Conservation (phyloP, 257 asterid genomes). For the Forsythia viridissima region DNA sequence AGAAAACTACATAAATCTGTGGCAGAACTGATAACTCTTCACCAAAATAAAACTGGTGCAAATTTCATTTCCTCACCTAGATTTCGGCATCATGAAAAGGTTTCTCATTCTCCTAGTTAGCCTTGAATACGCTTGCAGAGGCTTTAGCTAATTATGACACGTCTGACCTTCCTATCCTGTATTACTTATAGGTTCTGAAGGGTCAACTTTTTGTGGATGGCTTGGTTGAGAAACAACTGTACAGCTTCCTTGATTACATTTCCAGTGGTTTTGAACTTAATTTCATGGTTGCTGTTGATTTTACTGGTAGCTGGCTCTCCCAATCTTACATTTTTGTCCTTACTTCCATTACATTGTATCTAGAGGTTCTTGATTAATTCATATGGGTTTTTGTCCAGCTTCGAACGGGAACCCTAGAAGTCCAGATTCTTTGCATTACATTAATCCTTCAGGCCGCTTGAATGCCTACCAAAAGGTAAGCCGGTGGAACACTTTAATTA, state of each 20-base stretch:
- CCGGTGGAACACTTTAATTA: not conserved
- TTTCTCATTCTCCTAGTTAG: conserved; percentile 25
- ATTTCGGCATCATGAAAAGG: conserved; percentile 56
- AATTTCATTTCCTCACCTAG: conserved; percentile 54
- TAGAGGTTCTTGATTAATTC: conserved; percentile 13
- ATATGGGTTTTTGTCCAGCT: conserved; percentile 38
- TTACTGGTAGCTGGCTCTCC: conserved; percentile 49
- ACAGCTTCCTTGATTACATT: conserved; percentile 76
- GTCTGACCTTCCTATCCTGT: conserved; percentile 15
- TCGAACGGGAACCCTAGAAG: conserved; percentile 70
- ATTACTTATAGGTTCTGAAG: conserved; percentile 45
- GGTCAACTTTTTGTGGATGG: conserved; percentile 65
- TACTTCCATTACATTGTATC: not conserved
- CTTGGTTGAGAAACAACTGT: conserved; percentile 60
- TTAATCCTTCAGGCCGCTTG: conserved; percentile 57
- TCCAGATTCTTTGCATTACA: conserved; percentile 63
- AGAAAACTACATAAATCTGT: conserved; percentile 68
- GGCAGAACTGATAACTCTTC: conserved; percentile 60
- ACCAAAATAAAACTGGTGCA: conserved; percentile 52
- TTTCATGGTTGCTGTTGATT: conserved; percentile 89
- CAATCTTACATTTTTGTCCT: not conserved
- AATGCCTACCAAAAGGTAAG: conserved; percentile 82
- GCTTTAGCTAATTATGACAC: conserved; percentile 16
- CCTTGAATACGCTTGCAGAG: not conserved
- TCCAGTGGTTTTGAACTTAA: conserved; percentile 83